phyloP scores from a whole-genome alignment of 371 early-diverging fungal species.

The Mortierella polycephala region DNA sequence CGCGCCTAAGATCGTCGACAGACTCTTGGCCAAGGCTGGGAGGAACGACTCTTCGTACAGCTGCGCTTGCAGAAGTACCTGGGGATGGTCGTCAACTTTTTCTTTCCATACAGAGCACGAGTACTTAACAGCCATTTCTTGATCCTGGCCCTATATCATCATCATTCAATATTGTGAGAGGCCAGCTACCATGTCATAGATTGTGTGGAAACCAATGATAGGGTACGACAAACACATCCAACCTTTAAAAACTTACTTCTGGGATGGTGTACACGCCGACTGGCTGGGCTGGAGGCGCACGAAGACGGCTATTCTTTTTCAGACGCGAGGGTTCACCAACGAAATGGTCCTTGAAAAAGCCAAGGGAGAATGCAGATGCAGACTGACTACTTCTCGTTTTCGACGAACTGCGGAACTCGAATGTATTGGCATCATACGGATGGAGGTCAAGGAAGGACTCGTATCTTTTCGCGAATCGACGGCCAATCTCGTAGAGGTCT shows the following conservation, averaged over 20 bases:
- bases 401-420: slow-evolving; percentile 13
- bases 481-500: slow-evolving; percentile 30
- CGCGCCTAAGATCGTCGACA: background rate
- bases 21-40: slow-evolving; percentile 3
- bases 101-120: slow-evolving; percentile 22
- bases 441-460: slow-evolving; percentile 10
- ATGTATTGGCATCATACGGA: slow-evolving; percentile 25
- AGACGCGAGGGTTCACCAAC: background rate
- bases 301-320: background rate
- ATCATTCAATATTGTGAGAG: no score
- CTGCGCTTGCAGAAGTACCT: background rate
- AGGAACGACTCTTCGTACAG: slow-evolving; percentile 10
- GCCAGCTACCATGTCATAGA: no score
- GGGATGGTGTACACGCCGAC: slow-evolving; percentile 25
- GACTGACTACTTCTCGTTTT: slow-evolving; percentile 26
- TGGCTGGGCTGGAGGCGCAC: slow-evolving; percentile 12
- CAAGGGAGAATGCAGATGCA: slow-evolving; percentile 9
- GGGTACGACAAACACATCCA: background rate
- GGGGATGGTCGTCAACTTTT: slow-evolving; percentile 2
- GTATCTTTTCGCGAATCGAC: slow-evolving; percentile 21
- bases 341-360: slow-evolving; percentile 13
- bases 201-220: background rate
- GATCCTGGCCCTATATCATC: slow-evolving; percentile 18
- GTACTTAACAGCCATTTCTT: slow-evolving; percentile 31
- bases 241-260: background rate